Evolutionary conservation across 2,329 filamentous ascomycete genomes (phyloP).

Genomic region (Phaeophleospora eucalypticola): DNA sequence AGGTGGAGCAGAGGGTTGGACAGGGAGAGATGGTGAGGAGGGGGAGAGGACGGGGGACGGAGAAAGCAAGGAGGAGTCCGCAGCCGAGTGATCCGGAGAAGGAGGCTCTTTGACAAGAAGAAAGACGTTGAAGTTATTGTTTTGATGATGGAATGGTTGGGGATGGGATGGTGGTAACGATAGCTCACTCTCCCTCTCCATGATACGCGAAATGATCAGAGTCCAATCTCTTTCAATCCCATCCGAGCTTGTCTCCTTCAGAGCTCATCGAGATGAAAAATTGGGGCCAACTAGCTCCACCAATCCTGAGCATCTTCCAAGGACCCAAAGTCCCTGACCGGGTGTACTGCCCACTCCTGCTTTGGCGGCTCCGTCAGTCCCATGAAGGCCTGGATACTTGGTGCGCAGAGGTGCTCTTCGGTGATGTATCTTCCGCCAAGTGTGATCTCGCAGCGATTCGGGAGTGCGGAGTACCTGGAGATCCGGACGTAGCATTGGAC

Average conservation of each 20-base stretch:
- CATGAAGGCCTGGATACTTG: too few species aligned
- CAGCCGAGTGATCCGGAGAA: slow-evolving; percentile 18
- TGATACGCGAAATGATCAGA: too few species aligned
- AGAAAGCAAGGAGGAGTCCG: slow-evolving; percentile 8
- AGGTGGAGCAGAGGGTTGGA: slow-evolving; percentile 1
- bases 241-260: too few species aligned
- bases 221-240: too few species aligned
- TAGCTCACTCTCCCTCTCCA: not conserved
- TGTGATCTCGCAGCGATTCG: not conserved
- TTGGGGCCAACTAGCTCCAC: too few species aligned
- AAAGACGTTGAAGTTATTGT: too few species aligned
- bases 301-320: too few species aligned
- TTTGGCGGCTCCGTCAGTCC: too few species aligned
- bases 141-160: not conserved
- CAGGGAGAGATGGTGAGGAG: not conserved
- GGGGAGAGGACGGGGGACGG: slow-evolving; percentile 4
- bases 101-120: not conserved
- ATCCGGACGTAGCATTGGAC: slow-evolving; percentile 20
- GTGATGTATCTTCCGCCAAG: not conserved
- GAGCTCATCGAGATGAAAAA: too few species aligned
- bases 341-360: too few species aligned
- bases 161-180: not conserved
- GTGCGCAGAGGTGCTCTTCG: not conserved
- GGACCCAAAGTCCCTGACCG: too few species aligned
- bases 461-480: not conserved